These are phyloP conservation scores for Phytophthora syringae DNA, from an alignment of 352 stramenopile species.

Conservation along the genomic window DNA sequence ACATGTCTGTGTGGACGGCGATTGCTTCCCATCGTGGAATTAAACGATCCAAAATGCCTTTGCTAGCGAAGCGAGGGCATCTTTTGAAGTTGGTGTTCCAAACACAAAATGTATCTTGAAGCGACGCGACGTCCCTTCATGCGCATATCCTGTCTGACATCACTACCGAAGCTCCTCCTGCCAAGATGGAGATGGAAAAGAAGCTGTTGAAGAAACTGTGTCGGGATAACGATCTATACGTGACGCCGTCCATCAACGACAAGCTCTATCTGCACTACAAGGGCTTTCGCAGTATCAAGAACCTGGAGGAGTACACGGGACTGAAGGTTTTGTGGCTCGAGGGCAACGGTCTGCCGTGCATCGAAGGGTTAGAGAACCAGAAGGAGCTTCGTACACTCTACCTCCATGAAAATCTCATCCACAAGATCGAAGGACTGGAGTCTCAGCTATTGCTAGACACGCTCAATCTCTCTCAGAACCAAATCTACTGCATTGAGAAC, in stretches of 20 bases:
- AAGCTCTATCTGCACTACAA: constrained; percentile 98
- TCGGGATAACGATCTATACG: constrained; percentile 91
- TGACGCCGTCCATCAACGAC: constrained; percentile 94
- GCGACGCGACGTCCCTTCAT: constrained; percentile 13
- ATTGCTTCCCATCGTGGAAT: constrained; percentile 7
- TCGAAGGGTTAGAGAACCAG: constrained; percentile 91
- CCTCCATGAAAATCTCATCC: constrained; percentile 96
- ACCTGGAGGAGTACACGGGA: constrained; percentile 95
- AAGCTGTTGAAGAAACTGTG: constrained; percentile 88
- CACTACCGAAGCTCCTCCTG: constrained; percentile 2
- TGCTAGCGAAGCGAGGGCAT: neutral
- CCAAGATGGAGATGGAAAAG: constrained; percentile 92
- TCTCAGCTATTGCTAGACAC: constrained; percentile 64
- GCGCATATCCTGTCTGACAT: neutral
- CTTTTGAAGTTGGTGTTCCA: neutral
- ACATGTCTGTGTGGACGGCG: constrained; percentile 9
- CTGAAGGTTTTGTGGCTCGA: constrained; percentile 95
- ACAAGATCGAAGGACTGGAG: constrained; percentile 90
- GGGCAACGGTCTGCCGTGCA: constrained; percentile 91
- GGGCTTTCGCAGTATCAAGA: constrained; percentile 93
- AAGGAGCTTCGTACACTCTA: constrained; percentile 92
- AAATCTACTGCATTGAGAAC: constrained; percentile 82
- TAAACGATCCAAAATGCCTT: neutral
- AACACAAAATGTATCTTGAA: constrained; percentile 29
- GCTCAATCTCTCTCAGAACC: constrained; percentile 86